Evolutionary conservation across 2,329 filamentous ascomycete genomes (phyloP).

Genomic region (Cordyceps militaris): DNA sequence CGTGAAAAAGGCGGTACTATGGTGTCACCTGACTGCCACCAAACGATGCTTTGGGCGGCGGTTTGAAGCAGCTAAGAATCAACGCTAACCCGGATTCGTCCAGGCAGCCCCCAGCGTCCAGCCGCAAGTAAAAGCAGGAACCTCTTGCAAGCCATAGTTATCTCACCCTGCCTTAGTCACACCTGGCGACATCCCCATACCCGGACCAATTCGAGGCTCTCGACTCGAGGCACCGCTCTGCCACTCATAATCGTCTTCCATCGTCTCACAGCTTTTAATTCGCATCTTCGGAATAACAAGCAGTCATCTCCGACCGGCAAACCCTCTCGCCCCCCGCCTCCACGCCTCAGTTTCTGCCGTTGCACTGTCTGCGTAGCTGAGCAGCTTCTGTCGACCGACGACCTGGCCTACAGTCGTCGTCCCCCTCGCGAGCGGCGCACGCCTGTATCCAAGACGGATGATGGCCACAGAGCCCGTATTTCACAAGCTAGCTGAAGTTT

Average conservation of each 20-base stretch:
- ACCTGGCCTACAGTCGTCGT: constrained; percentile 21
- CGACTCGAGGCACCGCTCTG: constrained; percentile 2
- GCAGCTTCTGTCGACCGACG: constrained; percentile 14
- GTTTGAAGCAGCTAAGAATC: constrained; percentile 6
- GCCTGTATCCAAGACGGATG: constrained; percentile 44
- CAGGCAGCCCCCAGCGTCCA: neutral
- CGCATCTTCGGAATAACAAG: neutral
- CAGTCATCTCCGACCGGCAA: neutral
- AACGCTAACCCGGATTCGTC: constrained; percentile 13
- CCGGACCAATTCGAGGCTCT: constrained; percentile 7
- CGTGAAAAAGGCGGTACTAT: neutral
- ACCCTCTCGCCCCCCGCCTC: neutral
- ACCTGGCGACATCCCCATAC: constrained; percentile 10
- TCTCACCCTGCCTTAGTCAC: constrained; percentile 15
- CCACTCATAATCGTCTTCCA: constrained; percentile 3
- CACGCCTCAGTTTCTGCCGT: neutral
- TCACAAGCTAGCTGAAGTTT: constrained; percentile 47
- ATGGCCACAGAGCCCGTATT: constrained; percentile 57
- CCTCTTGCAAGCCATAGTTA: constrained; percentile 9
- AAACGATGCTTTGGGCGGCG: neutral
- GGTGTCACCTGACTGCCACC: constrained; percentile 12
- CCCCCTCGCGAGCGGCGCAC: constrained; percentile 26
- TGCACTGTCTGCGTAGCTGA: neutral
- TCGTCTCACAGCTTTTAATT: constrained; percentile 7
- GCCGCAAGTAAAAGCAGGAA: constrained; percentile 12